Evolutionary conservation across 305 asterid species (phyloP), one percentile per base, ranked within the genome.

Genomic region (Euphrasia arctica): DNA sequence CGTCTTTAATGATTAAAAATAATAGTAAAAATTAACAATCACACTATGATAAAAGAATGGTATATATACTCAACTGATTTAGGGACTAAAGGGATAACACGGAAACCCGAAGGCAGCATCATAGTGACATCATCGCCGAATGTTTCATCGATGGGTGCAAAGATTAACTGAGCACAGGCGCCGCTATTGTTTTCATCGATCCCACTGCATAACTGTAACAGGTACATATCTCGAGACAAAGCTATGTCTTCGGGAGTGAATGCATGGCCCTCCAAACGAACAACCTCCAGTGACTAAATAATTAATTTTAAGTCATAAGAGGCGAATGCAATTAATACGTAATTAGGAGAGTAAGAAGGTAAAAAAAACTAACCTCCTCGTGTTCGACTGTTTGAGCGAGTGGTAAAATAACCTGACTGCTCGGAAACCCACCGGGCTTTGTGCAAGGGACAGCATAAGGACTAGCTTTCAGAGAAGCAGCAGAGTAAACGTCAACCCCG

Each of bases 121-220:
- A 88, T 58, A 34, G 81, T 84, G 57, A 91, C 94, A 70, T 85
- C 94, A 27, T 88, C 91, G 9, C 91, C 89, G 55, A 85, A 83
- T 34, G 93, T 78, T 77, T 85, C 95, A 57, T 85, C 90, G 27
- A 88, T 85, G 8, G 93, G 91, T 41, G 93, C 95, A 73, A 88
- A 88, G 39, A 88, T 86, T 5, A 88, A 91, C 80, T 88, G 91
- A 63, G 94, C 87, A 79, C 91, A 88, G 39, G 82, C 78, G 43
- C 86, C 79, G 0, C 77, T 74, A 56, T 82, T 79, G 58, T 82
- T 72, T 75, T 88, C 96, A 71, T 88, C 94, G 32, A 83, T 78
- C 67, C 91, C 96, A 73, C 87, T 82, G 82, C 96, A 88, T 9
- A 82, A 75, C 96, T 88, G 88, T 54, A 88, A 76, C 68, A 85